Percentiles rank a stretch among this genome's conserved stretches.
Conservation (phyloP, 768 basidiomycete genomes). For the Leccinellum luteum region DNA sequence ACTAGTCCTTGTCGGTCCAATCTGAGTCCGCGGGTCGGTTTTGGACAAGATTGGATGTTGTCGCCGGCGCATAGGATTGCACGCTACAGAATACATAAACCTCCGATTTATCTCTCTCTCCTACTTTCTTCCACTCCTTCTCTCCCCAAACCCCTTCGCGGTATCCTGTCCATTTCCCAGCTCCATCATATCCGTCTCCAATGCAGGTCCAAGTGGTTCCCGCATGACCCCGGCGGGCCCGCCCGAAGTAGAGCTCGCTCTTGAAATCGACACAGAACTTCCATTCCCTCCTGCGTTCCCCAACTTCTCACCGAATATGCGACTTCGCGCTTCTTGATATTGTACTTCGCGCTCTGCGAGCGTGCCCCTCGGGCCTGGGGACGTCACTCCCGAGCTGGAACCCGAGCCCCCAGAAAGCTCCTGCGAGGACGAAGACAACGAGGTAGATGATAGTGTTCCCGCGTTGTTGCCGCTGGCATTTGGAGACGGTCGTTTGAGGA, state of each 20-base stretch:
- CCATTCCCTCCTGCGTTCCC: background rate
- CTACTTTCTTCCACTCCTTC: constrained; percentile 19
- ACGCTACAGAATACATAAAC: background rate
- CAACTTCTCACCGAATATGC: constrained; percentile 56
- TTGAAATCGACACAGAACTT: background rate
- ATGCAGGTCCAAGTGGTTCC: constrained; percentile 33
- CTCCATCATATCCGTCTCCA: constrained; percentile 6
- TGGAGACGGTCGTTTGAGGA: constrained; percentile 65
- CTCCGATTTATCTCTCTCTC: background rate
- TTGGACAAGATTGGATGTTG: background rate
- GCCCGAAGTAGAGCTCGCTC: background rate
- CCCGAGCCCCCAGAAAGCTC: constrained; percentile 3
- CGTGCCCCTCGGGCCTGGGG: constrained; percentile 26
- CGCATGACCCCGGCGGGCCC: constrained; percentile 24
- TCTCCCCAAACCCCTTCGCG: constrained; percentile 29
- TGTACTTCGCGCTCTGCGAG: constrained; percentile 68
- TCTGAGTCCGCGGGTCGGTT: background rate
- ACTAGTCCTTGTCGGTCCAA: background rate
- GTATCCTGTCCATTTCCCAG: constrained; percentile 3
- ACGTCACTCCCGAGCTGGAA: constrained; percentile 4
- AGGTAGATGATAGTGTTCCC: background rate
- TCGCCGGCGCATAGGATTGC: background rate
- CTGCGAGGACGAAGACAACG: constrained; percentile 17
- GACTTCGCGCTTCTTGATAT: constrained; percentile 69
- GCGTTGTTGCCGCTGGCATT: background rate